A percentile compares a stretch with the other conserved stretches of the same genome.
These are phyloP conservation scores for Leishmania mexicana DNA, from an alignment of 208 protist genomes.

Conservation along the genomic window DNA sequence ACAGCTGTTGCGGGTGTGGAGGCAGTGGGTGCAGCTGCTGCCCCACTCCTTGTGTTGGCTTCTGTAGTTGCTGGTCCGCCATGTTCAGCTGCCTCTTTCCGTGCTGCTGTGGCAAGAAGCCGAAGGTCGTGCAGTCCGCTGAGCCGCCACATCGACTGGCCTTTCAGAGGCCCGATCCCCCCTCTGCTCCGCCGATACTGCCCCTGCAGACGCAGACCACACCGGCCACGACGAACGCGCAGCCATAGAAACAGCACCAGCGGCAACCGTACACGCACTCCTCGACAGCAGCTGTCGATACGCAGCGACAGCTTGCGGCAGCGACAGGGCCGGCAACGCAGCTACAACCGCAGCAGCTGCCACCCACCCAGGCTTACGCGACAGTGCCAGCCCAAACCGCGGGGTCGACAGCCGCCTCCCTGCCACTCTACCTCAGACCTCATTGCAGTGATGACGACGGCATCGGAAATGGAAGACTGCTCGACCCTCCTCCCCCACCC, in stretches of 20 bases:
- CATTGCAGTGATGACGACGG: not conserved
- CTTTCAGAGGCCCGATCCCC: slow-evolving; percentile 11
- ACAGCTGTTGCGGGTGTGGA: slow-evolving; percentile 32
- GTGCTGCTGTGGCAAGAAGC: slow-evolving; percentile 34
- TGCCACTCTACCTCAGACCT: not conserved
- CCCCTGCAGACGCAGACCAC: not conserved
- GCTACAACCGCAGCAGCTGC: not conserved
- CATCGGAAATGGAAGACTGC: not conserved
- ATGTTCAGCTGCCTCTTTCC: slow-evolving; percentile 39
- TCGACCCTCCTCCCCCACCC: not conserved
- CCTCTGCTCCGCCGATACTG: not conserved
- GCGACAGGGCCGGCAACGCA: not conserved
- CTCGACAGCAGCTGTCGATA: not conserved
- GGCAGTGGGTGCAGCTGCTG: slow-evolving; percentile 10
- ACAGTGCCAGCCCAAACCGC: not conserved
- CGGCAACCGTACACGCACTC: not conserved
- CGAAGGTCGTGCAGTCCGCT: not conserved
- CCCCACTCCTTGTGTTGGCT: not conserved
- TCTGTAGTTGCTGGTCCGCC: slow-evolving; percentile 23
- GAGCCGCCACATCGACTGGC: slow-evolving; percentile 14
- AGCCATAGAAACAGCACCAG: not conserved
- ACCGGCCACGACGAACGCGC: not conserved
- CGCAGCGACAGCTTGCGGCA: not conserved
- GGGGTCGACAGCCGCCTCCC: not conserved
- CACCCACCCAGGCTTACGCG: not conserved